These are phyloP conservation scores for Albophoma yamanashiensis DNA, from an alignment of 2,329 filamentous ascomycete species.

Conservation along the genomic window DNA sequence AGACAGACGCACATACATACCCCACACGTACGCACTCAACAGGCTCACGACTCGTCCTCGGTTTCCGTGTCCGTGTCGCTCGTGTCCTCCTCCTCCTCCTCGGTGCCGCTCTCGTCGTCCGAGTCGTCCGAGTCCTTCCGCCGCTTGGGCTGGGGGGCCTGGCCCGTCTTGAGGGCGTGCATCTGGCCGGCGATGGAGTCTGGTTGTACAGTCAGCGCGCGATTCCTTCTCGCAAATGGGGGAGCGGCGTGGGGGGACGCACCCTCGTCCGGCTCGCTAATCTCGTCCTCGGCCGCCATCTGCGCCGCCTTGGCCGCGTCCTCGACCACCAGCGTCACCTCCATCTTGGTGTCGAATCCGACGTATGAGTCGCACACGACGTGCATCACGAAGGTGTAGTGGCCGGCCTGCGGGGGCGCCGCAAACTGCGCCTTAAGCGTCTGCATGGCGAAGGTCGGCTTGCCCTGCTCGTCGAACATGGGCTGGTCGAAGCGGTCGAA, in stretches of 20 bases:
- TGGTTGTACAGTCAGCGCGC: conserved; percentile 24
- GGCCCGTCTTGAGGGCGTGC: conserved; percentile 70
- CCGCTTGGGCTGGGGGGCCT: conserved; percentile 46
- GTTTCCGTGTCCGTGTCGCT: conserved; percentile 61
- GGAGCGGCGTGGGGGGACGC: conserved; percentile 23
- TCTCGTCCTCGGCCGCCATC: conserved; percentile 81
- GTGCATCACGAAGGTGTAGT: conserved; percentile 93
- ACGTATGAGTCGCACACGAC: conserved; percentile 91
- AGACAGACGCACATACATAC: not conserved
- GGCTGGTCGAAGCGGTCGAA: conserved; percentile 89
- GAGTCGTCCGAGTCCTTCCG: conserved; percentile 41
- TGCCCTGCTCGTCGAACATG: conserved; percentile 67
- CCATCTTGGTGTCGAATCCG: conserved; percentile 85
- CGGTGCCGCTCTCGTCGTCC: conserved; percentile 72
- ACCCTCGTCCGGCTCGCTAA: conserved; percentile 98
- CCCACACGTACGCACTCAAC: not conserved
- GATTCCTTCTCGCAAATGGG: not conserved
- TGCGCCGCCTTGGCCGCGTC: conserved; percentile 76
- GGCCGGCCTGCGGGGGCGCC: conserved; percentile 80
- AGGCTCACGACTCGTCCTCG: conserved; percentile 44
- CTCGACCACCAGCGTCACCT: conserved; percentile 81
- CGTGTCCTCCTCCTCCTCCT: conserved; percentile 55
- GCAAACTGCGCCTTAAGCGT: conserved; percentile 97
- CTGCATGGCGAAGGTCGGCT: conserved; percentile 89
- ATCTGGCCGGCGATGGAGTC: conserved; percentile 88